Percentiles rank a stretch among this genome's conserved stretches.
phyloP scores from a whole-genome alignment of 2,329 filamentous ascomycete species.

The Arthrocladium fulminans region DNA sequence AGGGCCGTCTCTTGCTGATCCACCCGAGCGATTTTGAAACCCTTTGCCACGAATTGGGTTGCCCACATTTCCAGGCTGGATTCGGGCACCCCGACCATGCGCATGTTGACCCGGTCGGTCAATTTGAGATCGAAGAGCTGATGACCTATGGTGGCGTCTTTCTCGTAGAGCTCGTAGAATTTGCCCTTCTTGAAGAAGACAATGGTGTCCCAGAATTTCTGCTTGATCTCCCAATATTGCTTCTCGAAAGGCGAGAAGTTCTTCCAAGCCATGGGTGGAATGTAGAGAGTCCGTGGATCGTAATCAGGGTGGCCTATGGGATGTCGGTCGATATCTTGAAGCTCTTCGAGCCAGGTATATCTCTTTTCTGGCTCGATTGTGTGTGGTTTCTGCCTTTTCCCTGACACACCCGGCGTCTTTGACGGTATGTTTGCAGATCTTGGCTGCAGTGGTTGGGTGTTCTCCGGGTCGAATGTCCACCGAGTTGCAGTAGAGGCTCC shows the following conservation, averaged over 20 bases:
- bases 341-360: slow-evolving; percentile 82
- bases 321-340: slow-evolving; percentile 75
- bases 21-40: slow-evolving; percentile 91
- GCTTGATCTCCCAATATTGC: slow-evolving; percentile 99
- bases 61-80: slow-evolving; percentile 94
- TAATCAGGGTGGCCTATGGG: slow-evolving; percentile 74
- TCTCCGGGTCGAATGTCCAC: slow-evolving; percentile 66
- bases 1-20: slow-evolving; percentile 95
- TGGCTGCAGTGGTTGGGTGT: slow-evolving; percentile 43
- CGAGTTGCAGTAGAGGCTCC: slow-evolving; percentile 67
- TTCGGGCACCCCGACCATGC: slow-evolving; percentile 97
- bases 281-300: slow-evolving; percentile 81
- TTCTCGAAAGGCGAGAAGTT: slow-evolving; percentile 92
- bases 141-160: slow-evolving; percentile 91
- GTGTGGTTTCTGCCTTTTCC: slow-evolving; percentile 58
- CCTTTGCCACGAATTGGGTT: slow-evolving; percentile 96
- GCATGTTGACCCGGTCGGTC: slow-evolving; percentile 97
- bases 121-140: slow-evolving; percentile 96
- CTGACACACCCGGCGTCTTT: slow-evolving; percentile 29
- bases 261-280: slow-evolving; percentile 69
- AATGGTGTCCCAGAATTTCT: slow-evolving; percentile 93
- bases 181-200: slow-evolving; percentile 99
- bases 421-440: slow-evolving; percentile 32
- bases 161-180: slow-evolving; percentile 97
- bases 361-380: slow-evolving; percentile 74